Conservation (phyloP, 225 moss, liverwort and hornwort species). For the Polytrichum formosum region DNA sequence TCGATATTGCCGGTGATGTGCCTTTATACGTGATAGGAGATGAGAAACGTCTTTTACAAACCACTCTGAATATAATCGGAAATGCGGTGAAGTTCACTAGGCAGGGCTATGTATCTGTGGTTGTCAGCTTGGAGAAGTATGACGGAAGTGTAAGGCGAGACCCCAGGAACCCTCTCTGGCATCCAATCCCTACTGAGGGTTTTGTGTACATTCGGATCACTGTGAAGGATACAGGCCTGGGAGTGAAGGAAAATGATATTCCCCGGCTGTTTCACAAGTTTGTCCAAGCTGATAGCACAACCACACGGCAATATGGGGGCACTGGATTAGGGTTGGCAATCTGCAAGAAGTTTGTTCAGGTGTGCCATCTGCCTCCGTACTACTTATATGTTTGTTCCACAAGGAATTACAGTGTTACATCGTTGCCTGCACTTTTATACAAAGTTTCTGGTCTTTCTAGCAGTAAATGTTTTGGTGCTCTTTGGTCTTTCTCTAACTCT, state of each 20-base stretch:
- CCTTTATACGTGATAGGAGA: slow-evolving; percentile 49
- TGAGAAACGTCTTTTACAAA: slow-evolving; percentile 54
- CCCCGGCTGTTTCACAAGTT: slow-evolving; percentile 67
- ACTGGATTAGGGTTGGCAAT: slow-evolving; percentile 67
- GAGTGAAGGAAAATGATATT: slow-evolving; percentile 50
- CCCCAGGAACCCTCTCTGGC: slow-evolving; percentile 36
- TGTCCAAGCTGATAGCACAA: slow-evolving; percentile 64
- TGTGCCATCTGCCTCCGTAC: slow-evolving; percentile 5
- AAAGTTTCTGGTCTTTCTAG: too few relatives aligned
- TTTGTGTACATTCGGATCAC: slow-evolving; percentile 48
- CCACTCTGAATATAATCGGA: slow-evolving; percentile 52
- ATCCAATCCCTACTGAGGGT: slow-evolving; percentile 38
- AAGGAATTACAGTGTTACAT: too few relatives aligned
- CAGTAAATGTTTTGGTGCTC: too few relatives aligned
- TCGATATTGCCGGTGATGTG: slow-evolving; percentile 43
- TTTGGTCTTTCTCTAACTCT: too few relatives aligned
- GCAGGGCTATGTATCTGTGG: slow-evolving; percentile 46
- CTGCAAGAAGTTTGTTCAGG: slow-evolving; percentile 97
- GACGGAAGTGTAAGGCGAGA: slow-evolving; percentile 30
- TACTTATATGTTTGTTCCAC: too few relatives aligned
- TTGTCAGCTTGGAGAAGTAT: slow-evolving; percentile 45
- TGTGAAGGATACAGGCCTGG: slow-evolving; percentile 64
- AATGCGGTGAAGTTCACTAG: slow-evolving; percentile 60
- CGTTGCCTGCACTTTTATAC: too few relatives aligned
- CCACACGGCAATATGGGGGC: slow-evolving; percentile 59